phyloP scores from a whole-genome alignment of 2,329 filamentous ascomycete species.

The Passalora sequoiae region DNA sequence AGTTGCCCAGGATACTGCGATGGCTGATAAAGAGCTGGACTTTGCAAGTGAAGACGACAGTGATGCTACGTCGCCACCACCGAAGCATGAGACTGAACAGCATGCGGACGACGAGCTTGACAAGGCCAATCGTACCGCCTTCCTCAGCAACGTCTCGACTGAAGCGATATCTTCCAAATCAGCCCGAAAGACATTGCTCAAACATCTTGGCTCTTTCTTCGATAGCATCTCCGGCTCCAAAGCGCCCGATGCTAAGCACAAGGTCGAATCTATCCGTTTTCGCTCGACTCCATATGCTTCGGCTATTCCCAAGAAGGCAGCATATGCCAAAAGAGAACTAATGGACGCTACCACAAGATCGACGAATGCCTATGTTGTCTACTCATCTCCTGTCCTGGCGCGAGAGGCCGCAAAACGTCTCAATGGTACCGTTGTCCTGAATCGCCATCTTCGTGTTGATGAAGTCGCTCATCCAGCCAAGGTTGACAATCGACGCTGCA shows the following conservation, averaged over 20 bases:
- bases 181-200: conserved; percentile 69
- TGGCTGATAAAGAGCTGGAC: conserved; percentile 21
- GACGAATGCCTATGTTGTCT: conserved; percentile 91
- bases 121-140: conserved; percentile 84
- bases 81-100: conserved; percentile 47
- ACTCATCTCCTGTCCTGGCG: conserved; percentile 68
- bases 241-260: conserved; percentile 52
- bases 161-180: conserved; percentile 76
- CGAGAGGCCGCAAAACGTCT: conserved; percentile 69
- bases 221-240: conserved; percentile 45
- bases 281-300: conserved; percentile 83
- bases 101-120: conserved; percentile 59
- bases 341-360: conserved; percentile 89
- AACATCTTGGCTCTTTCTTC: conserved; percentile 74
- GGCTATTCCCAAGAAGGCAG: conserved; percentile 84
- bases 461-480: conserved; percentile 80
- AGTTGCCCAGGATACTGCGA: conserved; percentile 27
- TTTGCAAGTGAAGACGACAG: conserved; percentile 35
- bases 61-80: conserved; percentile 53
- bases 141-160: conserved; percentile 84
- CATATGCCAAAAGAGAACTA: conserved; percentile 82
- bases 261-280: conserved; percentile 87
- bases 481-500: conserved; percentile 79
- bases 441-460: conserved; percentile 85
- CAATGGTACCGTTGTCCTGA: conserved; percentile 78